Evolutionary conservation across 116 monocot genomes (phyloP).

Genomic region (Dioscorea cayenensis): DNA sequence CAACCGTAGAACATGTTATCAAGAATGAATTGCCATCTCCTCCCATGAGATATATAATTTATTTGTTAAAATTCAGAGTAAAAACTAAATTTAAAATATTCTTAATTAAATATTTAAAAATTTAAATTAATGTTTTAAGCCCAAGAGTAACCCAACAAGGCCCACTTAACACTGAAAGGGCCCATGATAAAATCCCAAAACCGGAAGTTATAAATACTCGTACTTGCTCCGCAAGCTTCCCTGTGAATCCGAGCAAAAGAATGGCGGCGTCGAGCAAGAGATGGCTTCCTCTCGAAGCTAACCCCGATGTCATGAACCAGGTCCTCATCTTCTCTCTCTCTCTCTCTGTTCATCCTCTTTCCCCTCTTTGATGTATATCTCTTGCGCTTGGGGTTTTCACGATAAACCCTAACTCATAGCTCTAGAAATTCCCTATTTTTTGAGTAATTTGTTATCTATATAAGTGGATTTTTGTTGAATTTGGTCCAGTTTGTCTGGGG

Average conservation of each 20-base stretch:
- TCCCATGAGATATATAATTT: too few relatives aligned
- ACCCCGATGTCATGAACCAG: constrained; percentile 98
- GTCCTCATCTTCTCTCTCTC: constrained; percentile 18
- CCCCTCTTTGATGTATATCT: not conserved
- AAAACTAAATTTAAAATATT: too few relatives aligned
- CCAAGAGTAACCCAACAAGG: too few relatives aligned
- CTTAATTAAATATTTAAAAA: too few relatives aligned
- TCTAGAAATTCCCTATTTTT: not conserved
- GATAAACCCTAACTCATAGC: not conserved
- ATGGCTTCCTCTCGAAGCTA: constrained; percentile 95
- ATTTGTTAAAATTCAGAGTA: too few relatives aligned
- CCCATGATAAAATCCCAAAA: too few relatives aligned
- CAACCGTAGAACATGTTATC: too few relatives aligned
- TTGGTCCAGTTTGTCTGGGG: constrained; percentile 71
- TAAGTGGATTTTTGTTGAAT: not conserved
- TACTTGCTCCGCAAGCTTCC: not conserved
- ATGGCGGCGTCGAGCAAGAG: constrained; percentile 38
- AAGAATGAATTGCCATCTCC: too few relatives aligned
- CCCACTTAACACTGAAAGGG: too few relatives aligned
- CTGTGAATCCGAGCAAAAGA: not conserved
- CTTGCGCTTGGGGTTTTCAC: not conserved
- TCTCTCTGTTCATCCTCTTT: not conserved
- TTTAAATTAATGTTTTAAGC: too few relatives aligned
- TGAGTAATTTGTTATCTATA: not conserved
- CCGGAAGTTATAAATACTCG: too few relatives aligned